Evolutionary conservation across 2,329 filamentous ascomycete genomes (phyloP).

Genomic region (Scedosporium boydii): DNA sequence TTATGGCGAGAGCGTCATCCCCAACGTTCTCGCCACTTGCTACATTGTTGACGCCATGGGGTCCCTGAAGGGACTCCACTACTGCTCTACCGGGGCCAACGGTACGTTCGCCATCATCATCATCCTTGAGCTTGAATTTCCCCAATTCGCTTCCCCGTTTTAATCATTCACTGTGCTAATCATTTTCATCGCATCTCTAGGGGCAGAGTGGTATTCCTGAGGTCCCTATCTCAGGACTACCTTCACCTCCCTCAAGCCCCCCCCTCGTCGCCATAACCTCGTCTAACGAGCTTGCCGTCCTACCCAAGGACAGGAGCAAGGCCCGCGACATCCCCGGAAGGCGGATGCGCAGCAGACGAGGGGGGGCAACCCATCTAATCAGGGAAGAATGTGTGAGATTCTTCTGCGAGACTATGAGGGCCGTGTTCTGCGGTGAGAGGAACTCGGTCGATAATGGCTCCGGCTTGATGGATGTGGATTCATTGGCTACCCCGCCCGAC

Average conservation of each 20-base stretch:
- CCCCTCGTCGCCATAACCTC: slow-evolving; percentile 68
- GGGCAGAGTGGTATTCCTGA: slow-evolving; percentile 93
- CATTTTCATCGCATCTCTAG: slow-evolving; percentile 25
- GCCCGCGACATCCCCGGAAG: slow-evolving; percentile 30
- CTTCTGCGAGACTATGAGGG: slow-evolving; percentile 93
- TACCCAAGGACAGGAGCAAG: slow-evolving; percentile 40
- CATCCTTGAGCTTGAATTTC: slow-evolving; percentile 2
- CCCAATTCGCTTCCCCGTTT: background rate
- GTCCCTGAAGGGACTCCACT: slow-evolving; percentile 76
- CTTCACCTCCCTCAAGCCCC: slow-evolving; percentile 81
- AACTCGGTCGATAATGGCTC: slow-evolving; percentile 66
- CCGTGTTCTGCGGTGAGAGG: slow-evolving; percentile 95
- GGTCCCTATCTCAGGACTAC: slow-evolving; percentile 75
- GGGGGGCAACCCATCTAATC: slow-evolving; percentile 93
- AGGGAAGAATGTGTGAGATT: slow-evolving; percentile 99
- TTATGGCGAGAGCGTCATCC: slow-evolving; percentile 60
- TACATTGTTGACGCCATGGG: slow-evolving; percentile 71
- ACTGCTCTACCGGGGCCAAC: slow-evolving; percentile 86
- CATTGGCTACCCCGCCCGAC: slow-evolving; percentile 44
- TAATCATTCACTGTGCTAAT: slow-evolving; percentile 8
- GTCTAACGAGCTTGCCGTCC: slow-evolving; percentile 56
- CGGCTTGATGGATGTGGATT: slow-evolving; percentile 71
- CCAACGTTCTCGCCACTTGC: slow-evolving; percentile 82
- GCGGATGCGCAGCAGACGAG: slow-evolving; percentile 45
- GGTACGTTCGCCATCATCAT: slow-evolving; percentile 37